Evolutionary conservation across 140 eudicot genomes (phyloP).

Genomic region (Oenanthe javanica): DNA sequence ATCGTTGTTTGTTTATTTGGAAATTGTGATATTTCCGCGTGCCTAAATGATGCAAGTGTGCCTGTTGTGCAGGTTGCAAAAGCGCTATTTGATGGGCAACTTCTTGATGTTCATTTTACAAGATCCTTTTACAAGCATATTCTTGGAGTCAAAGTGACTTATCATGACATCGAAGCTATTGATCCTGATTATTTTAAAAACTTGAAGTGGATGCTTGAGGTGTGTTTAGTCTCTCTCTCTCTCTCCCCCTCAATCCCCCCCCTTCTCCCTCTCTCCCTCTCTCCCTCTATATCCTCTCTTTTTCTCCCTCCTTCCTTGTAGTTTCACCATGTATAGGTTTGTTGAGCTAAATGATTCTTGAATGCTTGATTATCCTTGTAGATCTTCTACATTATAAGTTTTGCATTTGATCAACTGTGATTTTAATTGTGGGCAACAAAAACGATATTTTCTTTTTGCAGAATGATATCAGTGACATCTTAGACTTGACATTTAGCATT

Average conservation of each 20-base stretch:
- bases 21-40: not conserved
- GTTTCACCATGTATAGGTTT: too few species aligned
- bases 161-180: slow-evolving; percentile 98
- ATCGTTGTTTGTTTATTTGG: not conserved
- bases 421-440: not conserved
- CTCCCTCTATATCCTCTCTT: not conserved
- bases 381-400: not conserved
- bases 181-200: slow-evolving; percentile 96
- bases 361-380: not conserved
- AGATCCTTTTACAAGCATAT: slow-evolving; percentile 98
- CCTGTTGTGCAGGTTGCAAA: slow-evolving; percentile 63
- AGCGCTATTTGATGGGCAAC: slow-evolving; percentile 94
- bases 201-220: slow-evolving; percentile 99
- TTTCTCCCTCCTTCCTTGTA: too few species aligned
- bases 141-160: slow-evolving; percentile 91
- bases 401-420: not conserved
- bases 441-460: slow-evolving; percentile 22
- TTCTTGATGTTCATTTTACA: slow-evolving; percentile 96
- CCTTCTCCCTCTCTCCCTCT: too few species aligned
- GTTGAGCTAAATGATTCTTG: not conserved
- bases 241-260: too few species aligned
- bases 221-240: slow-evolving; percentile 16
- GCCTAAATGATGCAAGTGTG: slow-evolving; percentile 1
- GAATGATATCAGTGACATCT: slow-evolving; percentile 89
- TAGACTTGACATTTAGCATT: slow-evolving; percentile 89